A percentile compares a stretch with the other conserved stretches of the same genome.
These are phyloP conservation scores for Abelmoschus esculentus DNA, from an alignment of 345 rosid genomes.

Conservation along the genomic window DNA sequence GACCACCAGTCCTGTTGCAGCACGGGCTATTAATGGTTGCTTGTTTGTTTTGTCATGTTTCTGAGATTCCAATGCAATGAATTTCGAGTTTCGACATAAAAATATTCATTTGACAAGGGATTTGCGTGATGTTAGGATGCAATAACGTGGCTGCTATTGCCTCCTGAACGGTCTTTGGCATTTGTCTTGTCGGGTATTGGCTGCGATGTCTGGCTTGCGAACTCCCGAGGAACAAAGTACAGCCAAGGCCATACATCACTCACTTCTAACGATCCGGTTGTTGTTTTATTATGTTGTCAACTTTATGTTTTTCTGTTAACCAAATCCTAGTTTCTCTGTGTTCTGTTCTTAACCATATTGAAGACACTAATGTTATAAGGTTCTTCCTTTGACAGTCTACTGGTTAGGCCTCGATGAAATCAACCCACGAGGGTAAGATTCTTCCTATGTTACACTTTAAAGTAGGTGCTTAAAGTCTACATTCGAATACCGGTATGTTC, in stretches of 20 bases:
- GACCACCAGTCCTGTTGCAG: constrained; percentile 42
- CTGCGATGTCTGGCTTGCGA: constrained; percentile 43
- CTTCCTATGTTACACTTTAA: not conserved
- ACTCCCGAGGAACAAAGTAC: constrained; percentile 37
- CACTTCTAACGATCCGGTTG: constrained; percentile 20
- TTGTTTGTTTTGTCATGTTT: not conserved
- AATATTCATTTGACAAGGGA: not conserved
- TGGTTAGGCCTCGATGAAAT: constrained; percentile 34
- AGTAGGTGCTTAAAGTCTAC: too few relatives aligned
- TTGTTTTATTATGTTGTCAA: too few relatives aligned
- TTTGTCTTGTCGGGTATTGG: constrained; percentile 50
- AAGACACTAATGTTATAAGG: too few relatives aligned
- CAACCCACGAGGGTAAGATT: constrained; percentile 31
- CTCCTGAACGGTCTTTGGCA: constrained; percentile 34
- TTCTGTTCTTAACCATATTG: too few relatives aligned
- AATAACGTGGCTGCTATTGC: constrained; percentile 28
- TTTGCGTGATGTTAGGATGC: constrained; percentile 32
- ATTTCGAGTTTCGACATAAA: not conserved
- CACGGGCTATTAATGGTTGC: constrained; percentile 25
- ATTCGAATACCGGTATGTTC: too few relatives aligned
- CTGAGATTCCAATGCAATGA: not conserved
- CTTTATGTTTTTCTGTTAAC: too few relatives aligned
- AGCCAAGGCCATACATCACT: constrained; percentile 31
- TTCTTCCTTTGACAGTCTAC: constrained; percentile 4
- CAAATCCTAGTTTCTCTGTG: too few relatives aligned